Evolutionary conservation across 495 filamentous ascomycete genomes (phyloP).

Genomic region (Talaromyces borbonicus): DNA sequence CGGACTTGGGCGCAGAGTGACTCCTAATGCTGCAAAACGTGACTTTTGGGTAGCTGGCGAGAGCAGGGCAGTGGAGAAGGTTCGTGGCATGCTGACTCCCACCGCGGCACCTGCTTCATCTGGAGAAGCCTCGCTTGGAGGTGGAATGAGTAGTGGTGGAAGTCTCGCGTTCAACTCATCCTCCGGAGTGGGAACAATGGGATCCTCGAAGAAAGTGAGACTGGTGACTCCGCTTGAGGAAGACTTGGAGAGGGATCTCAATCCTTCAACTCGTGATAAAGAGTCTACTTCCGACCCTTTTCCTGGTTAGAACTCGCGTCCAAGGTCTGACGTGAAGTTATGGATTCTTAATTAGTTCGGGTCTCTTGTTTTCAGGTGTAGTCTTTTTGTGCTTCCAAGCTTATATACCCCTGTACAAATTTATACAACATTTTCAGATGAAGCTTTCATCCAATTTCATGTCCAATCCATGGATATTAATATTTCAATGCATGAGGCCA

Average conservation of each 20-base stretch:
- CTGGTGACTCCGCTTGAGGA: constrained; percentile 36
- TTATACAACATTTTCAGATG: constrained; percentile 5
- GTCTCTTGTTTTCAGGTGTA: not conserved
- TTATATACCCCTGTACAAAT: constrained; percentile 10
- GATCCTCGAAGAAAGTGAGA: constrained; percentile 37
- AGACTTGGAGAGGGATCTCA: constrained; percentile 18
- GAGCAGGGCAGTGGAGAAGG: constrained; percentile 37
- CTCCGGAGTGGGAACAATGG: constrained; percentile 6
- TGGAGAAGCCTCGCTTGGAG: constrained; percentile 9
- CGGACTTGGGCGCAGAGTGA: constrained; percentile 24
- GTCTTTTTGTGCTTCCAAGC: constrained; percentile 2
- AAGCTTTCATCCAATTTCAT: not conserved
- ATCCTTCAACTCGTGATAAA: constrained; percentile 10
- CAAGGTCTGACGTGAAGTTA: too few relatives aligned
- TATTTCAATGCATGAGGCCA: not conserved
- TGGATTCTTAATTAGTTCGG: too few relatives aligned
- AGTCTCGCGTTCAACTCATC: not conserved
- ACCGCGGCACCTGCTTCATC: constrained; percentile 16
- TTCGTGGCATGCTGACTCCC: constrained; percentile 35
- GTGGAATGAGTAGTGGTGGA: not conserved
- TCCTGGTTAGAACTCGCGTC: not conserved
- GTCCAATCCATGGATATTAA: not conserved
- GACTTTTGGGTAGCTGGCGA: constrained; percentile 34
- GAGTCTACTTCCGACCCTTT: constrained; percentile 9
- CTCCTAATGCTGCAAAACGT: constrained; percentile 30